Percentiles rank a stretch among this genome's conserved stretches.
phyloP scores from a whole-genome alignment of 441 rosid genomes.

The Euphorbia celastroides region DNA sequence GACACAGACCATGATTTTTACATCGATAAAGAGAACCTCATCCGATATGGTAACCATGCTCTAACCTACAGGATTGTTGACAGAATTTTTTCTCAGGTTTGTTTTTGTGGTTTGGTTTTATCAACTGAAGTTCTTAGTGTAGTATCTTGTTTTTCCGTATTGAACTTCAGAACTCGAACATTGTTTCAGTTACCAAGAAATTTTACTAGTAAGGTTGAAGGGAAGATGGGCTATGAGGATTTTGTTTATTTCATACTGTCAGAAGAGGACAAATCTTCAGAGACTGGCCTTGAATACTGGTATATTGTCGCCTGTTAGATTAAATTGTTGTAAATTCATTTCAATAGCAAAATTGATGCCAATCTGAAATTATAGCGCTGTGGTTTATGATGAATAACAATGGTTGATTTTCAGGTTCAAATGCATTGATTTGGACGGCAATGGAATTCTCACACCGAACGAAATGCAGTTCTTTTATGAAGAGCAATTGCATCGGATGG shows the following conservation, averaged over 20 bases:
- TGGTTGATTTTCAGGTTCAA: conserved; percentile 84
- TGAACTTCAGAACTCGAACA: no score
- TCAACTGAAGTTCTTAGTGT: no score
- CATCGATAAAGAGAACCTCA: conserved; percentile 91
- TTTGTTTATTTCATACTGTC: conserved; percentile 93
- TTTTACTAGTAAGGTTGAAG: conserved; percentile 84
- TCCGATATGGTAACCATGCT: conserved; percentile 92
- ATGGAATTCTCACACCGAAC: conserved; percentile 67
- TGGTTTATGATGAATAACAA: no score
- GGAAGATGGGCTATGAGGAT: conserved; percentile 98
- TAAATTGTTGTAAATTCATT: no score
- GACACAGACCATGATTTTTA: conserved; percentile 95
- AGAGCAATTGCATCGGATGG: conserved; percentile 98
- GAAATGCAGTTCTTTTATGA: conserved; percentile 95
- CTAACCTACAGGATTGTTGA: conserved; percentile 95
- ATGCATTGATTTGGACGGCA: conserved; percentile 94
- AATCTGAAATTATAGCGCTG: no score
- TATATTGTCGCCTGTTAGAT: no score
- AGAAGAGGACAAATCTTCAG: conserved; percentile 97
- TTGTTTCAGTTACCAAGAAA: conserved; percentile 66
- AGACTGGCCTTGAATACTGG: conserved; percentile 96
- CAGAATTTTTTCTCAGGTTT: conserved; percentile 90
- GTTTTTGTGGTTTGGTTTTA: no score
- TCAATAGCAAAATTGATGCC: no score
- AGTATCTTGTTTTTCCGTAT: no score